These are phyloP conservation scores for Sphaceloma murrayae DNA, from an alignment of 2,329 filamentous ascomycete genomes.

Conservation along the genomic window DNA sequence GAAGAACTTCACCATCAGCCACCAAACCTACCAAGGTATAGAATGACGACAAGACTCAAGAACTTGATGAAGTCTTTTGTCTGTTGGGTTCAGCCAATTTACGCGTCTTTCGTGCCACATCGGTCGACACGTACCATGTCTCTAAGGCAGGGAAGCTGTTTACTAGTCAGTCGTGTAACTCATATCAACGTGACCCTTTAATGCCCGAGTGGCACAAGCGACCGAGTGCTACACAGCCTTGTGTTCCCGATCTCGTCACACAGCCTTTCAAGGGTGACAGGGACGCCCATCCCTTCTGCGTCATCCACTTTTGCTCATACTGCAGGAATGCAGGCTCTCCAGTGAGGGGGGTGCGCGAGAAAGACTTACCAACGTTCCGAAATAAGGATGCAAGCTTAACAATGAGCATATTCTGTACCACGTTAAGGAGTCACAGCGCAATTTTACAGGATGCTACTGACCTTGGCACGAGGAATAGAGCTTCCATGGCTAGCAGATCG, in stretches of 20 bases:
- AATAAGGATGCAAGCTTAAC: conserved; percentile 78
- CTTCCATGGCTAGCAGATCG: conserved; percentile 80
- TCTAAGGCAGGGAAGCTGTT: conserved; percentile 71
- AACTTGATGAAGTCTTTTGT: conserved; percentile 85
- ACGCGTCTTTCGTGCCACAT: conserved; percentile 8
- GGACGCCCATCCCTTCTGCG: no score
- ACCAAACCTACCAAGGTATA: conserved; percentile 52
- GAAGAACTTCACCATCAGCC: neutral
- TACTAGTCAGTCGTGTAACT: conserved; percentile 26
- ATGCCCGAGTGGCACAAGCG: no score
- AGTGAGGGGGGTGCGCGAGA: no score
- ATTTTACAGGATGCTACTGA: conserved; percentile 23
- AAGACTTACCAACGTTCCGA: conserved; percentile 54
- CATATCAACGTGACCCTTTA: conserved; percentile 19
- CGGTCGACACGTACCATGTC: conserved; percentile 57
- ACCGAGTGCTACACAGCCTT: no score
- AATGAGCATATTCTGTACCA: conserved; percentile 67
- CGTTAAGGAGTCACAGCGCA: conserved; percentile 8
- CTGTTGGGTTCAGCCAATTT: conserved; percentile 30
- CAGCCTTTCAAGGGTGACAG: no score
- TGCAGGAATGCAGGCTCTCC: no score
- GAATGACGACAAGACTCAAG: conserved; percentile 62
- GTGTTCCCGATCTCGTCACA: no score
- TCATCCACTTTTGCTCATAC: no score
- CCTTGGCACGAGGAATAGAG: conserved; percentile 76